A percentile compares a stretch with the other conserved stretches of the same genome.
Conservation (phyloP, 1,284 basidiomycete genomes). For the Agroathelia rolfsii region DNA sequence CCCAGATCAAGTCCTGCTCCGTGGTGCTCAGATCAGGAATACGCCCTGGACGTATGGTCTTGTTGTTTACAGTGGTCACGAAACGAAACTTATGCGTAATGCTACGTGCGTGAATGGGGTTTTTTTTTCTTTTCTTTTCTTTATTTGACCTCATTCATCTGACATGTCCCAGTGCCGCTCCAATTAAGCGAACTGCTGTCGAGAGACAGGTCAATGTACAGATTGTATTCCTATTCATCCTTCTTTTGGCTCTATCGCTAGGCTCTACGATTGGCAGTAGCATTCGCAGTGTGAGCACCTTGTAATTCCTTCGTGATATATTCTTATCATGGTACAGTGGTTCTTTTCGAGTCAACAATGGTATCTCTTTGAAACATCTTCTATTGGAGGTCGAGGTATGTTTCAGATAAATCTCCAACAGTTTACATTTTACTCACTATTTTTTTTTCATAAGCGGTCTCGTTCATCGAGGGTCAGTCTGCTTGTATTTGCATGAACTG, state of each 20-base stretch:
- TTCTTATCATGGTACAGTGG: conserved; percentile 37
- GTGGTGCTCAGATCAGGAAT: conserved; percentile 94
- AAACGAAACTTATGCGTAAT: conserved; percentile 97
- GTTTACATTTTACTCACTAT: conserved; percentile 6
- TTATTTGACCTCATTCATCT: background rate
- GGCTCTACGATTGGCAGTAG: conserved; percentile 90
- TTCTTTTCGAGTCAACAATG: conserved; percentile 77
- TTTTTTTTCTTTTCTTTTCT: conserved; percentile 1
- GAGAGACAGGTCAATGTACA: conserved; percentile 95
- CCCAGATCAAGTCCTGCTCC: conserved; percentile 89
- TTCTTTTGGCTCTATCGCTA: conserved; percentile 81
- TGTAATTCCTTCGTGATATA: background rate
- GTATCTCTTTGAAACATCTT: conserved; percentile 62
- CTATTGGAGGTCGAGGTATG: conserved; percentile 54
- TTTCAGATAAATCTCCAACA: conserved; percentile 7
- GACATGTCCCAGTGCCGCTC: conserved; percentile 57
- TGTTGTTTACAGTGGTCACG: conserved; percentile 93
- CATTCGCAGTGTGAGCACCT: conserved; percentile 51
- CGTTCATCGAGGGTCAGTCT: conserved; percentile 66
- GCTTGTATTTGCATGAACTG: conserved; percentile 8
- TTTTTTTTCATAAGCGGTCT: conserved; percentile 15
- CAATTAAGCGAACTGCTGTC: conserved; percentile 94
- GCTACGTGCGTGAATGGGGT: conserved; percentile 88
- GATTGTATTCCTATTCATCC: conserved; percentile 91
- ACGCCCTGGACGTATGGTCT: conserved; percentile 96